Evolutionary conservation across 768 basidiomycete genomes (phyloP), one percentile per base, ranked within the genome.

Genomic region (Melanogaster broomeanus): DNA sequence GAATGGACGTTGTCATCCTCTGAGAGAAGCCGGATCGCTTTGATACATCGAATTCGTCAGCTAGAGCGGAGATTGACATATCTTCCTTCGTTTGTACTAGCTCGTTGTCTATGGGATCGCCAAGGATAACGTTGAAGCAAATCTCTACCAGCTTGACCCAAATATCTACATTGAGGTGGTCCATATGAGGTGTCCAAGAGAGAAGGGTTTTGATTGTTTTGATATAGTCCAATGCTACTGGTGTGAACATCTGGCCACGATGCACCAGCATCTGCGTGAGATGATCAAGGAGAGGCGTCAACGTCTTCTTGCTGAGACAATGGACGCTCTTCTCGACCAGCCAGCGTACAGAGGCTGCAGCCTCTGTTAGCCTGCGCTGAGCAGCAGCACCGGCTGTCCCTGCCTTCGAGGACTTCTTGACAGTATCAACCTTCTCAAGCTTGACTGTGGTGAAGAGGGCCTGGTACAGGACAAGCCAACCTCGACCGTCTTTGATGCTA

Each of bases 41-140:
- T 64, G 68, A 45, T 68, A 71, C 70, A 70, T 68, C 28, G 69
- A 62, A 42, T n/a, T 68, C 51, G 19, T 64, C 56, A 16, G 12
- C 51, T 9, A 37, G 40, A 37, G 22, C 19, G 42, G 52, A 53
- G 10, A 30, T 57, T 43, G 57, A 6, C 56, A 67, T 54, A 53
- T 63, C 44, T 53, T 66, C 45, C 9, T 63, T 65, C 9, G 57
- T 44, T 34, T 48, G 59, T 9, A 69, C 63, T 6, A 67, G 58
- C 9, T 69, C 58, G 19, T 65, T 57, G 42, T 72, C 73, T 47
- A 71, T 77, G 54, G 67, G 62, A 59, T 90, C 86, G 11, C 79
- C 83, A 5, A 98, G 70, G 21, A 94, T 74, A 5, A 85, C 80
- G 58, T 92, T 90, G 73, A 96, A 93, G 34, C 79, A 81, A 35